Evolutionary conservation across 352 stramenopile genomes (phyloP).

Genomic region (Blastocystis hominis): DNA sequence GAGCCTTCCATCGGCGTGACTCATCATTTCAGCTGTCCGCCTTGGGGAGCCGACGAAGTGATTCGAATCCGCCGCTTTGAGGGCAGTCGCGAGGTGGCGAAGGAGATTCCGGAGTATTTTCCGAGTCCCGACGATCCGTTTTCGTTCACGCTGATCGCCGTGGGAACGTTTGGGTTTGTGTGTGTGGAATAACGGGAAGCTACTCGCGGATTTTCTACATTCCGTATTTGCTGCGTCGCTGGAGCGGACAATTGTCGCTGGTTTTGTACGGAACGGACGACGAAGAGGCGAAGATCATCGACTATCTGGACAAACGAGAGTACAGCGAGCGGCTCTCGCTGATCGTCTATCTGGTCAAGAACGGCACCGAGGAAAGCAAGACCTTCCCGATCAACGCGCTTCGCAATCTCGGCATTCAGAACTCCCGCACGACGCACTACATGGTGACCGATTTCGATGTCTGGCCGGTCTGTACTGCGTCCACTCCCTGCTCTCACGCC

Average conservation of each 20-base stretch:
- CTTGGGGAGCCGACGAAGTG: background rate
- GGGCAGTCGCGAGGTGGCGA: background rate
- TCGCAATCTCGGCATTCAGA: constrained; percentile 19
- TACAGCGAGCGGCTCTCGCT: background rate
- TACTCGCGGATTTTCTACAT: constrained; percentile 39
- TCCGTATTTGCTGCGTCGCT: background rate
- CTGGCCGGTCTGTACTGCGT: background rate
- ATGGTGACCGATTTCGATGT: constrained; percentile 37
- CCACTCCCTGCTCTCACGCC: background rate
- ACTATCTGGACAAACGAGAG: background rate
- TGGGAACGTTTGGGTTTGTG: background rate
- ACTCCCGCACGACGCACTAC: background rate
- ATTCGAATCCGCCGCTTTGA: constrained; percentile 11
- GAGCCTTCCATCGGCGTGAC: background rate
- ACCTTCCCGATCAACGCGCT: constrained; percentile 37
- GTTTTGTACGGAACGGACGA: constrained; percentile 7
- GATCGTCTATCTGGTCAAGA: constrained; percentile 29
- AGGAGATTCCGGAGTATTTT: background rate
- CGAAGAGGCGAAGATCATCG: constrained; percentile 2
- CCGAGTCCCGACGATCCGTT: background rate
- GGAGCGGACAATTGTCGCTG: background rate
- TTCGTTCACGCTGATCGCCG: background rate
- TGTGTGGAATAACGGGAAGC: background rate
- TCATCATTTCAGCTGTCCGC: background rate
- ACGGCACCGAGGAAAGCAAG: background rate